Percentiles rank a stretch among this genome's conserved stretches.
Conservation (phyloP, 2,329 filamentous ascomycete genomes). For the Coleophoma eucalyptorum region DNA sequence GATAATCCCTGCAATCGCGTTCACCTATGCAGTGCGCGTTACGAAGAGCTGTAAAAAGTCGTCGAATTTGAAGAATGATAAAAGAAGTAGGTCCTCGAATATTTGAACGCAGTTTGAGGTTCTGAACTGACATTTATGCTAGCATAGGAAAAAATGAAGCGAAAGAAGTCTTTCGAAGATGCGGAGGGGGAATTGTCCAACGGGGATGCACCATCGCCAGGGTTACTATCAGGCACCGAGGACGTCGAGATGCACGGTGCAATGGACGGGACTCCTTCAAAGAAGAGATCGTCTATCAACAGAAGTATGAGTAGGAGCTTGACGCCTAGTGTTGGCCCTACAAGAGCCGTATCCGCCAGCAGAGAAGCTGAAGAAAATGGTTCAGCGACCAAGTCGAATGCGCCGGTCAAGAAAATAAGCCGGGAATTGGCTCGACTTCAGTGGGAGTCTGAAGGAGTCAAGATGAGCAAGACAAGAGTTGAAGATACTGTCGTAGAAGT, state of each 20-base stretch:
- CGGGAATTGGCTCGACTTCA: background rate
- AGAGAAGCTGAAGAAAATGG: background rate
- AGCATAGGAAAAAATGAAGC: background rate
- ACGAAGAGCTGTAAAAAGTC: too few relatives aligned
- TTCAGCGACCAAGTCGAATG: background rate
- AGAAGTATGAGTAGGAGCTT: background rate
- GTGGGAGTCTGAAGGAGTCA: conserved; percentile 1
- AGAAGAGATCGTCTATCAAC: background rate
- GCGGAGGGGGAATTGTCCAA: background rate
- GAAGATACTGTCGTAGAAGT: background rate
- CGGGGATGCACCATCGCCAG: background rate
- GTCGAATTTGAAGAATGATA: too few relatives aligned
- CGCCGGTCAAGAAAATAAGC: background rate
- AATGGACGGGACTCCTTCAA: background rate
- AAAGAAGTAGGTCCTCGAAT: too few relatives aligned
- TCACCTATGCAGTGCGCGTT: too few relatives aligned
- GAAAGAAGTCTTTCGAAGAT: background rate
- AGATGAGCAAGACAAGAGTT: background rate
- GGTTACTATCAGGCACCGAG: background rate
- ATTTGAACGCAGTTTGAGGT: too few relatives aligned
- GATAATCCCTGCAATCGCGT: too few relatives aligned
- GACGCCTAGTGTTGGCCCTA: too few relatives aligned
- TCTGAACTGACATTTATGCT: too few relatives aligned
- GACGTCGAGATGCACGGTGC: background rate
- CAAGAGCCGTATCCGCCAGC: too few relatives aligned